A percentile compares a stretch with the other conserved stretches of the same genome.
phyloP scores from a whole-genome alignment of 306 rosid species.

The Vigna nakashimae region DNA sequence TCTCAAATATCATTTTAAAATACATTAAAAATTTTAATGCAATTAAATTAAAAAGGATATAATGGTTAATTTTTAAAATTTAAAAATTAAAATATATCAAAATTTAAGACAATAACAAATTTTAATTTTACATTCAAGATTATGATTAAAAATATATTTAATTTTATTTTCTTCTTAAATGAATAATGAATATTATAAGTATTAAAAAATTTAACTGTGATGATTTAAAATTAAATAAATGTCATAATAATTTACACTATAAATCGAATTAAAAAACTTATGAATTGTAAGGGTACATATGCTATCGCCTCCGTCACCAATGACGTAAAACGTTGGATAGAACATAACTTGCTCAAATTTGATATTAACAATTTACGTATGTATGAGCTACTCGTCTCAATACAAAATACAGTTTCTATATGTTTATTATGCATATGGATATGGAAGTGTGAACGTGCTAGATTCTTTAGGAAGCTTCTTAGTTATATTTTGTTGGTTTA shows the following conservation, averaged over 20 bases:
- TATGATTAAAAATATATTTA: too few relatives aligned
- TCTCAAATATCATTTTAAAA: too few relatives aligned
- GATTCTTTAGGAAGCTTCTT: conserved; percentile 33
- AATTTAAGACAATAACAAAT: too few relatives aligned
- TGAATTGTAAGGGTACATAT: neutral
- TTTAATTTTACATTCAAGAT: too few relatives aligned
- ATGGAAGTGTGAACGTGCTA: conserved; percentile 33
- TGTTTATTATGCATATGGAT: neutral
- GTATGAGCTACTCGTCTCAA: neutral
- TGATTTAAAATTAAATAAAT: neutral
- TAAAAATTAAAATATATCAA: too few relatives aligned
- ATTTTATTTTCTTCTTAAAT: neutral
- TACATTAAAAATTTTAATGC: too few relatives aligned
- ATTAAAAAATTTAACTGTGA: neutral
- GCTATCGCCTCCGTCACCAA: neutral
- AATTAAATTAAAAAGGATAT: too few relatives aligned
- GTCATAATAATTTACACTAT: neutral
- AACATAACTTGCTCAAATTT: neutral
- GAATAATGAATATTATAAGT: neutral
- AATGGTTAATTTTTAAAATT: too few relatives aligned
- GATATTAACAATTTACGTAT: neutral
- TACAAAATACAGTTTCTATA: neutral
- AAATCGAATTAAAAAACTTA: neutral
- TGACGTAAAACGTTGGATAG: conserved; percentile 7
- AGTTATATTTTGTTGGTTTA: neutral